Percentiles rank a stretch among this genome's conserved stretches.
Conservation (phyloP, 495 filamentous ascomycete species). For the Neurospora tetrasperma region DNA sequence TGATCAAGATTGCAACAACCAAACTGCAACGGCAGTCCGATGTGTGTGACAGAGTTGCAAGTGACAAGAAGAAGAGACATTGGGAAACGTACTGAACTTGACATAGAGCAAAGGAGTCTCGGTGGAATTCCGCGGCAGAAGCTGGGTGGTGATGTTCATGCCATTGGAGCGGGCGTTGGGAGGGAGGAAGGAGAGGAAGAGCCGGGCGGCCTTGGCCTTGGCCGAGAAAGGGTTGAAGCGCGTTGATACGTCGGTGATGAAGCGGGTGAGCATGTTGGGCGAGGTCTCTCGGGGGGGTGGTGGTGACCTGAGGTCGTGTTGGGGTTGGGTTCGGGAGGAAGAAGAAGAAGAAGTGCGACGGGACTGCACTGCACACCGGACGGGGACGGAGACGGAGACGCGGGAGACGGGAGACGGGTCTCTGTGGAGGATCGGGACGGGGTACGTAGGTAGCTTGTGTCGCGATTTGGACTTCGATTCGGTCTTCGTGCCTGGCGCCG, state of each 20-base stretch:
- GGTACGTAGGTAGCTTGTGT: background rate
- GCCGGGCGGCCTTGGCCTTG: constrained; percentile 63
- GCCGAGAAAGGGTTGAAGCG: constrained; percentile 87
- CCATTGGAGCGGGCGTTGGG: constrained; percentile 55
- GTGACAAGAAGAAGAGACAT: background rate
- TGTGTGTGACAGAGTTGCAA: background rate
- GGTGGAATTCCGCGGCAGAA: constrained; percentile 57
- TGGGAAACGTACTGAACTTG: constrained; percentile 61
- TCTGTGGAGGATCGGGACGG: background rate
- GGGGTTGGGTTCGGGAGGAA: background rate
- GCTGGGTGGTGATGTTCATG: constrained; percentile 69
- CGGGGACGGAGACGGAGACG: constrained; percentile 1
- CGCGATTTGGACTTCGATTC: background rate
- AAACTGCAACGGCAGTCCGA: background rate
- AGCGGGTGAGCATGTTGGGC: constrained; percentile 70
- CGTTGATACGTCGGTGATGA: constrained; percentile 72
- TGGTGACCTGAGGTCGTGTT: background rate
- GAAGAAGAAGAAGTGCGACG: background rate
- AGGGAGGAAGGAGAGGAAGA: constrained; percentile 83
- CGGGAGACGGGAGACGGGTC: background rate
- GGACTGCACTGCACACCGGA: constrained; percentile 2
- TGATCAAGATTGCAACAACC: background rate
- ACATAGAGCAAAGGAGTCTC: constrained; percentile 55
- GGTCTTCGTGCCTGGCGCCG: background rate
- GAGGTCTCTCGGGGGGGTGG: background rate